A percentile compares a stretch with the other conserved stretches of the same genome.
These are phyloP conservation scores for Calonectria pteridis DNA, from an alignment of 2,329 filamentous ascomycete species.

Conservation along the genomic window DNA sequence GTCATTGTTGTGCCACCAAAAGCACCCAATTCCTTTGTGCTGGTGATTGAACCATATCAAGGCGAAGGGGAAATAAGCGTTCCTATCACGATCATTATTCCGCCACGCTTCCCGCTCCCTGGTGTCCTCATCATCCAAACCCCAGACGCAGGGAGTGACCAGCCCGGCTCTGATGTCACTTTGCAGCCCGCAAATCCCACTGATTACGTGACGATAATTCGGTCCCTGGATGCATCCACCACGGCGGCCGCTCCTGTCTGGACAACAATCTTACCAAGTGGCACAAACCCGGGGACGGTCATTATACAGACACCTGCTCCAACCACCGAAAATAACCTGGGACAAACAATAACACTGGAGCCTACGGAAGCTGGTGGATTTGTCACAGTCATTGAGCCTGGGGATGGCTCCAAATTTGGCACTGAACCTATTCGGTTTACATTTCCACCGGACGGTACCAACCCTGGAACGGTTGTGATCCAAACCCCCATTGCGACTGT, in stretches of 20 bases:
- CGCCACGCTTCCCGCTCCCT: conserved; percentile 22
- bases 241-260: conserved; percentile 2
- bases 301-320: conserved; percentile 34
- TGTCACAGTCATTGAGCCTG: conserved; percentile 38
- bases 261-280: conserved; percentile 32
- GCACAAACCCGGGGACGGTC: conserved; percentile 33
- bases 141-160: neutral
- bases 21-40: conserved; percentile 31
- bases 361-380: conserved; percentile 25
- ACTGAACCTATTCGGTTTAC: conserved; percentile 35
- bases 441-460: conserved; percentile 35
- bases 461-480: conserved; percentile 37
- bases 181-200: conserved; percentile 23
- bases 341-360: conserved; percentile 28
- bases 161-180: conserved; percentile 21
- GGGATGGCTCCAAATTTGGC: conserved; percentile 14
- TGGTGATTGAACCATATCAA: conserved; percentile 37
- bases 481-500: conserved; percentile 28
- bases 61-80: conserved; percentile 30
- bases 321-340: neutral
- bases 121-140: conserved; percentile 40
- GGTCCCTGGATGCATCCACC: conserved; percentile 19
- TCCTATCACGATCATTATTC: conserved; percentile 32
- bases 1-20: conserved; percentile 36
- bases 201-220: conserved; percentile 36